Evolutionary conservation across 2,329 filamentous ascomycete species (phyloP), one percentile per base, ranked within the genome.

Genomic region (Claviceps sp.): DNA sequence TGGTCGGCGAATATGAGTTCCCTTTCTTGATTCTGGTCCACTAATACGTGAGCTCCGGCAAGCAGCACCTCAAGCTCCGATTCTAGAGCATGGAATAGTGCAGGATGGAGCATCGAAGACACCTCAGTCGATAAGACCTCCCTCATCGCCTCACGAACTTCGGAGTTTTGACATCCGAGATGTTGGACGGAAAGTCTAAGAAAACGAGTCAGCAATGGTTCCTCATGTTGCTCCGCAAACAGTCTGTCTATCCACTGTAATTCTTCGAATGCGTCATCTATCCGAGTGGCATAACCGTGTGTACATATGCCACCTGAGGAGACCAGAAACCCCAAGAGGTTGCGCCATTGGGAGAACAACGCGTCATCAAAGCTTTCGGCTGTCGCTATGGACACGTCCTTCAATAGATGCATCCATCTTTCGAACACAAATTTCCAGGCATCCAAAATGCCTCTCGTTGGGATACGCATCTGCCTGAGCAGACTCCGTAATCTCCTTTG

Each of bases 1-100:
- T 86, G 82, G 60, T 85, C 82, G 5, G 80, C 81, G 64, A 86
- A 85, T 1, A 82, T 69, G 22, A 84, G 75, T 55, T 83, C 79
- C 50, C 74, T 75, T 43, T 84, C 81, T 40, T 74, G 74, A 34
- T 71, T 75, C 52, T 74, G 75, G 41, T 74, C 71, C 5, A 72
- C 68, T 2, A 72, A 70, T 56, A 73, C 76, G 22, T 76, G 67
- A 1, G 74, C 73, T 10, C 77, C 77, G 0, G 78, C 76, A 58
- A 84, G 82, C 5, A 85, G 69, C 5, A 78, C 71, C 48, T 82
- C 80, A 2, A 85, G 73, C 62, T 85, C 81, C 1, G 76, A 72
- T 59, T 84, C 80, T 0, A 86, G 69, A n/a, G 78, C 75, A 57
- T 76, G 80, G 63, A 85, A 84, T 1, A 86, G 65, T 2, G 80